Base-by-base conservation (phyloP, 208 protist genomes). In the Acanthamoeba culbertsoni region DNA sequence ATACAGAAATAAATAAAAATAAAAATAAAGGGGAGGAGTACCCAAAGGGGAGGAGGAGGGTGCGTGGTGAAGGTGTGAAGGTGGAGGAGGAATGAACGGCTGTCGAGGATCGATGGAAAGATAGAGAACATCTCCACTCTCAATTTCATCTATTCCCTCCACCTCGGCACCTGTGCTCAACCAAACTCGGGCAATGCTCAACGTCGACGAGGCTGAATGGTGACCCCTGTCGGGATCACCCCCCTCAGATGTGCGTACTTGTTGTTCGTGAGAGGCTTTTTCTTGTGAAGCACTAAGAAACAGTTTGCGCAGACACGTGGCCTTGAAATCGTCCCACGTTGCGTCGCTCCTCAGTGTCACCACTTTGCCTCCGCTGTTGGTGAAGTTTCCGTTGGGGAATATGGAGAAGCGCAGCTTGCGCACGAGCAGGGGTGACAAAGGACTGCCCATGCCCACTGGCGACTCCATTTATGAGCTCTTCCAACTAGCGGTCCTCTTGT, bases 371-470 rank as follows among this genome's bases (percentile, higher is more conserved):
- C 42, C 42, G 14, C 71, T n/a, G 33, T 82, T 82, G n/a, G 42
- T 82, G 42, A 82, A 82, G 35, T 82, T 89, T 23, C 79, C 79
- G 28, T 65, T 65, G 4, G 53, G 79, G n/a, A 65, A 65, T 6
- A 89, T 46, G 40, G 26, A 89, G 8, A 89, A 63, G 35, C 79
- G 79, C 28, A 65, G 3, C 35, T 86, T 86, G 12, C 42, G n/a
- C n/a, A n/a, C n/a, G n/a, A n/a, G n/a, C n/a, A n/a, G n/a, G n/a
- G n/a, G n/a, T n/a, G n/a, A n/a, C n/a, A n/a, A n/a, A n/a, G n/a
- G n/a, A n/a, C n/a, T n/a, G n/a, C n/a, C n/a, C n/a, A n/a, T n/a
- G n/a, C n/a, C n/a, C n/a, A n/a, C n/a, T n/a, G n/a, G n/a, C n/a
- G n/a, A n/a, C n/a, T n/a, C n/a, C n/a, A n/a, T n/a, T n/a, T n/a